phyloP scores from a whole-genome alignment of 2,329 filamentous ascomycete species.

The Penicillium capsulatum region DNA sequence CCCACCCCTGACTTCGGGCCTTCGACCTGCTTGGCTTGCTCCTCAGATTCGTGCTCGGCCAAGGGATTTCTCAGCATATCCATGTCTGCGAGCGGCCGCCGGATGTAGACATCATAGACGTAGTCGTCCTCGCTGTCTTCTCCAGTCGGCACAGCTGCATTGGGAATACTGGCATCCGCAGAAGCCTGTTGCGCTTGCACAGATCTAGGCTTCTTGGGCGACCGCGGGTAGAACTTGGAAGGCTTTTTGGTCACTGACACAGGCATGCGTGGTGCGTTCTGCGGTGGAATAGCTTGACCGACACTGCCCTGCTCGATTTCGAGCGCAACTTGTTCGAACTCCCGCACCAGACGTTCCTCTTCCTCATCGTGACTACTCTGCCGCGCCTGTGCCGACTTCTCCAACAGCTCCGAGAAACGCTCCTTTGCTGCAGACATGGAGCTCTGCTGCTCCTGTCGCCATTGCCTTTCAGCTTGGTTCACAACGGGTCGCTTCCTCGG shows the following conservation, averaged over 20 bases:
- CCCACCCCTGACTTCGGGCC: slow-evolving; percentile 36
- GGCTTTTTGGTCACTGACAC: slow-evolving; percentile 21
- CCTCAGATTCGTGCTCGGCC: slow-evolving; percentile 26
- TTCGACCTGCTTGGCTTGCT: slow-evolving; percentile 29
- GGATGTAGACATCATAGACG: slow-evolving; percentile 60
- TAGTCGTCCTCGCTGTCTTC: slow-evolving; percentile 51
- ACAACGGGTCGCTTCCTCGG: slow-evolving; percentile 40
- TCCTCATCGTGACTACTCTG: slow-evolving; percentile 42
- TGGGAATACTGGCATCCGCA: background rate
- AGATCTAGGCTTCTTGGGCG: slow-evolving; percentile 29
- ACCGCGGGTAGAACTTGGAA: slow-evolving; percentile 37
- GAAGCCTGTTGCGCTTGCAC: slow-evolving; percentile 4
- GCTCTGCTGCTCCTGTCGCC: slow-evolving; percentile 35
- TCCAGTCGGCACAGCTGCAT: slow-evolving; percentile 21
- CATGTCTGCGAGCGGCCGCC: slow-evolving; percentile 40
- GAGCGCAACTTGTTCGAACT: slow-evolving; percentile 42
- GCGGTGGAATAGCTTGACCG: too few relatives aligned
- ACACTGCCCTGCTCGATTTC: slow-evolving; percentile 33
- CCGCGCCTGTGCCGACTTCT: slow-evolving; percentile 35
- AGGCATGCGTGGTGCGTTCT: too few relatives aligned
- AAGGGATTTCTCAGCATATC: slow-evolving; percentile 35
- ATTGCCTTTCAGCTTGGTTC: slow-evolving; percentile 39
- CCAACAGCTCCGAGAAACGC: slow-evolving; percentile 31
- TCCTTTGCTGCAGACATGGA: slow-evolving; percentile 36
- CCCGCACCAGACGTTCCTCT: slow-evolving; percentile 40